These are phyloP conservation scores for Stachybotrys chartarum DNA, from an alignment of 2,329 filamentous ascomycete genomes.

Conservation along the genomic window DNA sequence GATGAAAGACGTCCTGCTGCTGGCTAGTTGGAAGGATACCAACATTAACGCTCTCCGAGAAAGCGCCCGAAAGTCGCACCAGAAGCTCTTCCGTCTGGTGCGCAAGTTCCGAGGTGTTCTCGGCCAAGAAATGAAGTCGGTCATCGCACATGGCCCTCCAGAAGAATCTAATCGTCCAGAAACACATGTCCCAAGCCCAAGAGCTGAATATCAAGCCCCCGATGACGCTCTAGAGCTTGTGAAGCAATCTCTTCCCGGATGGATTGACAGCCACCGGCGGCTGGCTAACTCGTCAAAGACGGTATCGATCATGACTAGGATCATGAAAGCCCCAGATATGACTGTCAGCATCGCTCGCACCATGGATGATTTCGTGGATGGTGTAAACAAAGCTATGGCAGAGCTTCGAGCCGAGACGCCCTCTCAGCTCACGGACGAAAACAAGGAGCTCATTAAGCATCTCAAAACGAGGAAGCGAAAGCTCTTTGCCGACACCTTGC, in stretches of 20 bases:
- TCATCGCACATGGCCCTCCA: conserved; percentile 54
- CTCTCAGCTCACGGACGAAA: conserved; percentile 73
- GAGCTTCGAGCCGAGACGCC: conserved; percentile 83
- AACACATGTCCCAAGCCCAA: conserved; percentile 1
- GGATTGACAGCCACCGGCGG: conserved; percentile 47
- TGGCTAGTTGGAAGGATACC: conserved; percentile 97
- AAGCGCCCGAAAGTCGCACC: conserved; percentile 83
- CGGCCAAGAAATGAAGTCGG: conserved; percentile 62
- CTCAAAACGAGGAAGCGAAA: conserved; percentile 87
- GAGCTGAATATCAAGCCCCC: background rate
- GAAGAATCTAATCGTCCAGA: conserved; percentile 30
- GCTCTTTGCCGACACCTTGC: conserved; percentile 82
- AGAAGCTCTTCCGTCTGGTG: conserved; percentile 85
- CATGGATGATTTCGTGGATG: conserved; percentile 61
- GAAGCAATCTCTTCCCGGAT: conserved; percentile 23
- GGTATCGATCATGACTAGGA: conserved; percentile 63
- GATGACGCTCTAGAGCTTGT: conserved; percentile 9
- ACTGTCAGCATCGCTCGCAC: conserved; percentile 50
- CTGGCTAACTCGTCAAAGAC: conserved; percentile 66
- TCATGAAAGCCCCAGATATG: conserved; percentile 45
- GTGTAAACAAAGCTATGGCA: conserved; percentile 59
- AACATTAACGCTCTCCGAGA: conserved; percentile 86
- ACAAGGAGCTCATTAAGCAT: conserved; percentile 76
- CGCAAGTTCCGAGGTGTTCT: conserved; percentile 81
- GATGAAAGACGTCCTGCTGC: conserved; percentile 84